Conservation (phyloP, 257 asterid species). For the Capsicum chinense region DNA sequence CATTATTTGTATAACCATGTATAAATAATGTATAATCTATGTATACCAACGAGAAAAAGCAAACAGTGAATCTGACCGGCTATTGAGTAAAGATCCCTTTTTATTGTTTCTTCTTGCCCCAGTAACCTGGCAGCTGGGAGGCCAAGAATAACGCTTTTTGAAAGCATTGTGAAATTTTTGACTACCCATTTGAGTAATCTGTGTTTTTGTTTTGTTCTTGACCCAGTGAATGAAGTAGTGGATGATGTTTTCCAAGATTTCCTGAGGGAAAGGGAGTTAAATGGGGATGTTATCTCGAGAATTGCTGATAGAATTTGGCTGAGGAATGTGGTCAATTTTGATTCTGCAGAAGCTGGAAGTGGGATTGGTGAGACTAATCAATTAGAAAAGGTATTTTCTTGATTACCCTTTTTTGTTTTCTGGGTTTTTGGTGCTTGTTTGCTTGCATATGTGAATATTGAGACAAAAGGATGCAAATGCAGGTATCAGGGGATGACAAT, state of each 20-base stretch:
- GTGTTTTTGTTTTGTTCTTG: background rate
- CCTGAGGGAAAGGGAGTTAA: slow-evolving; percentile 70
- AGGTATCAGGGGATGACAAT: slow-evolving; percentile 48
- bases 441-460: background rate
- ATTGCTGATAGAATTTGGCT: slow-evolving; percentile 72
- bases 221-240: slow-evolving; percentile 50
- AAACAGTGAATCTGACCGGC: too few relatives aligned
- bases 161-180: background rate
- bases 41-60: too few relatives aligned
- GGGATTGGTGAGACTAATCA: background rate
- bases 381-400: background rate
- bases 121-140: background rate
- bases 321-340: slow-evolving; percentile 34
- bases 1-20: too few relatives aligned
- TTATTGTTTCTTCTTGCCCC: background rate
- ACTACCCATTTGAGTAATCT: background rate
- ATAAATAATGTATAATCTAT: too few relatives aligned
- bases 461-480: slow-evolving; percentile 13
- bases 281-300: slow-evolving; percentile 77
- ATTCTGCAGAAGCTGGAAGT: slow-evolving; percentile 34
- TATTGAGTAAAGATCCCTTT: too few relatives aligned
- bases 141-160: background rate
- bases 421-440: background rate
- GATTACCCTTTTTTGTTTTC: background rate
- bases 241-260: slow-evolving; percentile 67